Conservation (phyloP, 192 early-diverging fungal species). For the Rhizophagus sp. region DNA sequence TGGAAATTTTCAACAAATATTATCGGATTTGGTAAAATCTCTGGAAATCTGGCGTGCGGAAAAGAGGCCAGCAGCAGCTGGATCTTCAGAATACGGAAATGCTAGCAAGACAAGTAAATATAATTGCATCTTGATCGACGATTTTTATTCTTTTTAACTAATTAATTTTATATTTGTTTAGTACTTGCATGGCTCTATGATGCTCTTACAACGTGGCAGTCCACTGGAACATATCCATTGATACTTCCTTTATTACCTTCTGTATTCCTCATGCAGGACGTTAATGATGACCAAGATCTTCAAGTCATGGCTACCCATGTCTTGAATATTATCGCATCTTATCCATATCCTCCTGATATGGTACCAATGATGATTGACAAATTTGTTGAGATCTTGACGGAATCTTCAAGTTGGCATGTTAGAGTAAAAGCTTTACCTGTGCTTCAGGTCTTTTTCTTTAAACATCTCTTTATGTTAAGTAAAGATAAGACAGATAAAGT, state of each 20-base stretch:
- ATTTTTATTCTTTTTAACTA: background rate
- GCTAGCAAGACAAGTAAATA: conserved; percentile 70
- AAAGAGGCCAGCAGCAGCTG: conserved; percentile 39
- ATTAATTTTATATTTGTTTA: conserved; percentile 22
- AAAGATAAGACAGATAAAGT: conserved; percentile 56
- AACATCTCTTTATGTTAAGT: conserved; percentile 74
- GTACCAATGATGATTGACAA: conserved; percentile 55
- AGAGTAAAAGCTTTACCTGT: conserved; percentile 77
- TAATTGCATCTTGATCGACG: background rate
- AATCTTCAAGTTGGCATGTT: conserved; percentile 75
- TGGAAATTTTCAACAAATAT: conserved; percentile 35
- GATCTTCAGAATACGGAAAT: conserved; percentile 68
- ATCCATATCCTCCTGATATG: conserved; percentile 53
- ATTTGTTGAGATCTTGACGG: conserved; percentile 54
- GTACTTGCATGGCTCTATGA: conserved; percentile 69
- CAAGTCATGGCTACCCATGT: conserved; percentile 57
- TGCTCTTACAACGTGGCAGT: conserved; percentile 51
- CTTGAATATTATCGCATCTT: conserved; percentile 50
- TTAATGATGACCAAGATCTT: conserved; percentile 71
- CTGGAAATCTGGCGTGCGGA: conserved; percentile 46
- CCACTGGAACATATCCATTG: conserved; percentile 60
- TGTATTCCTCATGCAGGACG: conserved; percentile 71
- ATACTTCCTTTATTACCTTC: conserved; percentile 54
- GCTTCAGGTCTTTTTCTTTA: conserved; percentile 86
- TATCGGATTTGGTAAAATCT: conserved; percentile 34